Percentiles rank a stretch among this genome's conserved stretches.
Conservation (phyloP, 2,329 filamentous ascomycete species). For the Aspergillus candidus region DNA sequence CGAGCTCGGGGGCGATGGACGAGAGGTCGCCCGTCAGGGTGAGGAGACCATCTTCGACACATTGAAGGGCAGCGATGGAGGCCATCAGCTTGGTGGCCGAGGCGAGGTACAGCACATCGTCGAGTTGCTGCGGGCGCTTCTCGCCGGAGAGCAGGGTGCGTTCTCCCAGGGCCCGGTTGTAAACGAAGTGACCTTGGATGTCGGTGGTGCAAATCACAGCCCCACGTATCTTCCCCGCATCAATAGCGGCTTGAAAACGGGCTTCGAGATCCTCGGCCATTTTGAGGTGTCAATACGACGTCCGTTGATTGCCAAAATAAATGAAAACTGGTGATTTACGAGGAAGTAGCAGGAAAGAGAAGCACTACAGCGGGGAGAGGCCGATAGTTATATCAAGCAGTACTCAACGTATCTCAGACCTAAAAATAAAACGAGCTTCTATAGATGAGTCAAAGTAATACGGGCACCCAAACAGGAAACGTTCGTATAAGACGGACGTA, state of each 20-base stretch:
- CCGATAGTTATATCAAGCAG: no score
- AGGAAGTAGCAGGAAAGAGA: no score
- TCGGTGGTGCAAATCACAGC: slow-evolving; percentile 41
- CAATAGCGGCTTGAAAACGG: slow-evolving; percentile 37
- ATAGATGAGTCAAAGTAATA: no score
- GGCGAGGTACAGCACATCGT: slow-evolving; percentile 18
- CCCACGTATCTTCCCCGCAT: slow-evolving; percentile 41
- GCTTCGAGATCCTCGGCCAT: slow-evolving; percentile 33
- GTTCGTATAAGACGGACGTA: no score
- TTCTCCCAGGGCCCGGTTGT: slow-evolving; percentile 37
- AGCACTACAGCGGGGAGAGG: no score
- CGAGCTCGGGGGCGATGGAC: slow-evolving; percentile 44
- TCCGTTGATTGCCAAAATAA: no score
- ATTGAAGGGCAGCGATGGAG: slow-evolving; percentile 49
- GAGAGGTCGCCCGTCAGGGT: slow-evolving; percentile 44
- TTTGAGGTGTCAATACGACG: no score
- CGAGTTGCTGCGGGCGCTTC: slow-evolving; percentile 30
- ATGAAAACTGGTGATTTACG: no score
- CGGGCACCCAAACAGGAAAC: no score
- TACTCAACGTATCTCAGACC: no score
- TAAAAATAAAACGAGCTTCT: no score
- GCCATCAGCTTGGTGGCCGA: slow-evolving; percentile 44
- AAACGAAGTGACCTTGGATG: slow-evolving; percentile 34
- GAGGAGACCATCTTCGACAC: slow-evolving; percentile 49
- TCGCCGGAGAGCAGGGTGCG: slow-evolving; percentile 39